Evolutionary conservation across 2,329 filamentous ascomycete genomes (phyloP).

Genomic region (Huntiella abstrusa): DNA sequence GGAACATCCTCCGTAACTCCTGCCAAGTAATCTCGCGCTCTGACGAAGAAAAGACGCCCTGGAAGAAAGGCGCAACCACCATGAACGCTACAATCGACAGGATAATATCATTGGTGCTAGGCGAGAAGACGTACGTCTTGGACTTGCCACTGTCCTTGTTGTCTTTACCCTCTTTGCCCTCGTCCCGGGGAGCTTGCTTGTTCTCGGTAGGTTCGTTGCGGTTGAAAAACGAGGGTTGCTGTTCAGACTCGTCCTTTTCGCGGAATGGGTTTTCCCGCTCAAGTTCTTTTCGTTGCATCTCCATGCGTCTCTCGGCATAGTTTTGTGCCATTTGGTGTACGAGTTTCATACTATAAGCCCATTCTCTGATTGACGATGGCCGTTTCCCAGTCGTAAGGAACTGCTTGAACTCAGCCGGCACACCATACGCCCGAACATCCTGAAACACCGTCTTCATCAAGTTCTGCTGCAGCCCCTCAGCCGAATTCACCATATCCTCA

Average conservation of each 20-base stretch:
- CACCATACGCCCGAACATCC: constrained; percentile 46
- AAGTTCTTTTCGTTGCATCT: constrained; percentile 2
- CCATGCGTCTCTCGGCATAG: constrained; percentile 13
- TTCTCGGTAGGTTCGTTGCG: constrained; percentile 15
- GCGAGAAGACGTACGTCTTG: constrained; percentile 18
- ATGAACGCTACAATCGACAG: constrained; percentile 25
- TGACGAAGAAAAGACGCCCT: constrained; percentile 22
- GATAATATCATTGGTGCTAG: constrained; percentile 34
- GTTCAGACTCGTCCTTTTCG: constrained; percentile 9
- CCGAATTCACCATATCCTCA: constrained; percentile 38
- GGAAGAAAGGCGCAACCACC: constrained; percentile 22
- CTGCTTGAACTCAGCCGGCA: constrained; percentile 48
- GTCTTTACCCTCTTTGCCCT: constrained; percentile 2
- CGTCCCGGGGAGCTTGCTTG: constrained; percentile 1
- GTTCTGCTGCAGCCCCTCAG: constrained; percentile 43
- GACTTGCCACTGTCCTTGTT: constrained; percentile 20
- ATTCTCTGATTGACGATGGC: constrained; percentile 24
- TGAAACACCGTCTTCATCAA: constrained; percentile 41
- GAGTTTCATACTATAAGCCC: constrained; percentile 40
- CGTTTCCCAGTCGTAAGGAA: constrained; percentile 40
- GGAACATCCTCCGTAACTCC: constrained; percentile 80
- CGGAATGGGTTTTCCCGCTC: constrained; percentile 11
- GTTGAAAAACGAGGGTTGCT: constrained; percentile 4
- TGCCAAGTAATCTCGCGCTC: constrained; percentile 85
- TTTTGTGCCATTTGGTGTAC: constrained; percentile 35